Conservation (phyloP, 805 yeast genomes). For the Sugiyamaella smithiae region DNA sequence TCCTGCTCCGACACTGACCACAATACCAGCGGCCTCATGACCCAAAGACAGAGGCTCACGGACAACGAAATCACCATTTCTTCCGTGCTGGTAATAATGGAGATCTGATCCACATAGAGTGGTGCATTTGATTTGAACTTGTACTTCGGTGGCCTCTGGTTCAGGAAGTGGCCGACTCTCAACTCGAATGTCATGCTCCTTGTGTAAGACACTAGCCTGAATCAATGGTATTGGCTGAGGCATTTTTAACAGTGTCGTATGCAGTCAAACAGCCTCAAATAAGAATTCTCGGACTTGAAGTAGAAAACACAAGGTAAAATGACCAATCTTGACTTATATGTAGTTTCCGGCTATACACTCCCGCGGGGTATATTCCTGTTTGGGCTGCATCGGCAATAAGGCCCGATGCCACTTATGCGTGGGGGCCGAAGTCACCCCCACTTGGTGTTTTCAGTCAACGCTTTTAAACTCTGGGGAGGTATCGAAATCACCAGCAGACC, state of each 20-base stretch:
- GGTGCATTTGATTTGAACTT: slow-evolving; percentile 18
- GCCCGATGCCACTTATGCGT: background rate
- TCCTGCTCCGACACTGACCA: slow-evolving; percentile 62
- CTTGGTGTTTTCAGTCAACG: too few species aligned
- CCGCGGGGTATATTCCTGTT: background rate
- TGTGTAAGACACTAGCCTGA: slow-evolving; percentile 20
- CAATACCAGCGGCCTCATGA: slow-evolving; percentile 80
- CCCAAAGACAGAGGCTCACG: slow-evolving; percentile 81
- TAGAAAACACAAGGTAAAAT: too few species aligned
- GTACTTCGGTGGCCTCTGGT: slow-evolving; percentile 20
- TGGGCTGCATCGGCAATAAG: background rate
- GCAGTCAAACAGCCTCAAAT: too few species aligned
- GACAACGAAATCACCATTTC: slow-evolving; percentile 74
- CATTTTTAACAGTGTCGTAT: slow-evolving; percentile 1
- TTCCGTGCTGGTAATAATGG: slow-evolving; percentile 76
- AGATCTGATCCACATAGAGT: slow-evolving; percentile 63
- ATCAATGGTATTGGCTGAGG: slow-evolving; percentile 3
- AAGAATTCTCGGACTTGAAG: too few species aligned
- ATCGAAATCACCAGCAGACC: too few species aligned
- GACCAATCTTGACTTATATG: too few species aligned
- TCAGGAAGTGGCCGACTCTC: slow-evolving; percentile 16
- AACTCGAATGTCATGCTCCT: slow-evolving; percentile 19
- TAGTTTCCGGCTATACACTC: background rate
- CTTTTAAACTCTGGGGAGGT: too few species aligned
- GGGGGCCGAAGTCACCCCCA: slow-evolving; percentile 1